Base-by-base conservation (phyloP, 176 grass and related monocot species). In the Areca catechu region DNA sequence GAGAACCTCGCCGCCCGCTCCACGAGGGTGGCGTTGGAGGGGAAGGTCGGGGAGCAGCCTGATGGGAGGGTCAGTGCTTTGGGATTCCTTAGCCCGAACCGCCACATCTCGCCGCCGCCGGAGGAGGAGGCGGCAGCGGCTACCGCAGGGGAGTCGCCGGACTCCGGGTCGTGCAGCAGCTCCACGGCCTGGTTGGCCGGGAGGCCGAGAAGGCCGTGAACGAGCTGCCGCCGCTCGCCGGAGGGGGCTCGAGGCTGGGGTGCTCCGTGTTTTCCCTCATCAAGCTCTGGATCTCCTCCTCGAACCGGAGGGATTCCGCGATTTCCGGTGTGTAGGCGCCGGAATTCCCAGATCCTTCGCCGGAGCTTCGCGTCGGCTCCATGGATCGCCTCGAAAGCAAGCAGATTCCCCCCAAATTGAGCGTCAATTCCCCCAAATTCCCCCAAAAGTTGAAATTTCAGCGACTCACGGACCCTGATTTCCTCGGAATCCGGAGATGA, bases 141-240 rank as follows among this genome's bases (percentile, higher is more conserved):
- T 4, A n/a, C 14, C 5, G 16, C 17, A 1, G n/a, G 51, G 27
- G 18, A 27, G 25, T 34, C 51, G 0, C 51, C 51, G 18, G 51
- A 15, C 1, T 18, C 18, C 1, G 51, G 28, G 17, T 67, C 17
- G 65, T 67, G 65, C 24, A 67, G 65, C 51, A 67, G 65, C 65
- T 67, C 51, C 12, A 67, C 65, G 51, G 65, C 65, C 27, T 67
- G 65, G 65, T 67, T 54, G 65, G 51, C 50, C 24, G 65, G 50
- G n/a, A 67, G 65, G 1, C 65, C 65, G 25, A 67, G 65, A 23
- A 67, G 65, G 65, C 65, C 10, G 65, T 67, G 51, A 67, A 67
- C 4, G 65, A 67, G 25, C 51, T 54, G 19, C 20, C 24, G 50
- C 65, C 51, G 9, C 18, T 18, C 4, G 25, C 51, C 12, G 65